phyloP scores from a whole-genome alignment of 257 asterid species.

The Solanum habrochaites region DNA sequence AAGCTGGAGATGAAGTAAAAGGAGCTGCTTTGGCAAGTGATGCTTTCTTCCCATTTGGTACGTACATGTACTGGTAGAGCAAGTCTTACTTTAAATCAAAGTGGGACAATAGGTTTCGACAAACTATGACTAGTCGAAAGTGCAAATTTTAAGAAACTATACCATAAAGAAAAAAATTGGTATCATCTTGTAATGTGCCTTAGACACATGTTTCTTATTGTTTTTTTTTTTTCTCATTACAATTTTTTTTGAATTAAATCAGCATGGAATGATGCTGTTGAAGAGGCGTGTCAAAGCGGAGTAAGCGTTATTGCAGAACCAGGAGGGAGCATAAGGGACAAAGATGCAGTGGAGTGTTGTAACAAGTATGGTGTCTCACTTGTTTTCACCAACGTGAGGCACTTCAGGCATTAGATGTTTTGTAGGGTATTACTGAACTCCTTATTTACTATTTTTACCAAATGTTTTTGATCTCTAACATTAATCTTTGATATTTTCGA shows the following conservation, averaged over 20 bases:
- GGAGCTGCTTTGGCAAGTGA: conserved; percentile 98
- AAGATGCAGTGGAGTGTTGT: conserved; percentile 81
- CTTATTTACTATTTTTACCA: not conserved
- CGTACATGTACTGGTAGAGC: not conserved
- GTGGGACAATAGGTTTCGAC: not conserved
- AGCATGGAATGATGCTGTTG: conserved; percentile 98
- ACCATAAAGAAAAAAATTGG: not conserved
- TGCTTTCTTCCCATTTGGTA: conserved; percentile 97
- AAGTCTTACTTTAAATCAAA: not conserved
- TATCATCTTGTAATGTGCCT: not conserved
- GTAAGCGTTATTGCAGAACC: conserved; percentile 75
- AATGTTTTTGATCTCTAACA: not conserved
- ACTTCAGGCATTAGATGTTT: conserved; percentile 64
- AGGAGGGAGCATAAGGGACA: conserved; percentile 84
- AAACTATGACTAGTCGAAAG: not conserved
- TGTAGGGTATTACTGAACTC: not conserved
- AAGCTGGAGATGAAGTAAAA: conserved; percentile 86
- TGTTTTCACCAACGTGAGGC: conserved; percentile 75
- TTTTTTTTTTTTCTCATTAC: not conserved
- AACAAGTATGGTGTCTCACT: conserved; percentile 77
- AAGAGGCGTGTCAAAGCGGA: conserved; percentile 91
- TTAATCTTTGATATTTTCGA: not conserved
- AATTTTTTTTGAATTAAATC: conserved; percentile 1
- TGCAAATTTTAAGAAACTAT: not conserved
- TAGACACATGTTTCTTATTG: not conserved